Evolutionary conservation across 768 basidiomycete genomes (phyloP).

Genomic region (Cystoderma amianthinum): DNA sequence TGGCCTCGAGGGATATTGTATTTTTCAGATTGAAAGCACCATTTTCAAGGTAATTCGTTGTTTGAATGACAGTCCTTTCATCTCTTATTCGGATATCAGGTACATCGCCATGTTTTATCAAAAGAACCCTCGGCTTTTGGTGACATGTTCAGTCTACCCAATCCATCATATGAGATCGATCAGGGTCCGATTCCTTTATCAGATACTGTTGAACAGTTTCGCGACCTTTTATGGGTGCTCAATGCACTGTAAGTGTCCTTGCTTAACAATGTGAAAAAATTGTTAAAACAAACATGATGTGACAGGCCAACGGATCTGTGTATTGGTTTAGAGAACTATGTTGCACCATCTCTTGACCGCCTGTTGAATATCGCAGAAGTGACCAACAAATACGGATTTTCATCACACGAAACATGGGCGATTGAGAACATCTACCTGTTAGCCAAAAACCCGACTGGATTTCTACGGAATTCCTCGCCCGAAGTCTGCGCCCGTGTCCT

Average conservation of each 20-base stretch:
- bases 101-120: constrained; percentile 34
- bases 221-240: constrained; percentile 42
- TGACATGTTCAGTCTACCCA: constrained; percentile 32
- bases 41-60: constrained; percentile 49
- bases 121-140: constrained; percentile 35
- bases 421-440: constrained; percentile 31
- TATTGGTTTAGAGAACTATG: constrained; percentile 8
- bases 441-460: constrained; percentile 19
- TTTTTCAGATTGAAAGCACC: constrained; percentile 54
- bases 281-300: neutral
- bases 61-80: neutral
- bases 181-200: constrained; percentile 27
- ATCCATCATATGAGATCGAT: constrained; percentile 9
- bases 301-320: constrained; percentile 32
- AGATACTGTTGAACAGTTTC: constrained; percentile 37
- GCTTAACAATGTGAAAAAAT: neutral
- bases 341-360: constrained; percentile 26
- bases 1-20: constrained; percentile 45
- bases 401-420: constrained; percentile 36
- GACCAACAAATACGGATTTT: constrained; percentile 40
- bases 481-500: constrained; percentile 38
- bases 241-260: constrained; percentile 34
- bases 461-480: constrained; percentile 20
- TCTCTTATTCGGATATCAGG: constrained; percentile 18
- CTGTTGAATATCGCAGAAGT: constrained; percentile 39